Base-by-base conservation (phyloP, 1,284 basidiomycete species). In the Phylloporus sp. region DNA sequence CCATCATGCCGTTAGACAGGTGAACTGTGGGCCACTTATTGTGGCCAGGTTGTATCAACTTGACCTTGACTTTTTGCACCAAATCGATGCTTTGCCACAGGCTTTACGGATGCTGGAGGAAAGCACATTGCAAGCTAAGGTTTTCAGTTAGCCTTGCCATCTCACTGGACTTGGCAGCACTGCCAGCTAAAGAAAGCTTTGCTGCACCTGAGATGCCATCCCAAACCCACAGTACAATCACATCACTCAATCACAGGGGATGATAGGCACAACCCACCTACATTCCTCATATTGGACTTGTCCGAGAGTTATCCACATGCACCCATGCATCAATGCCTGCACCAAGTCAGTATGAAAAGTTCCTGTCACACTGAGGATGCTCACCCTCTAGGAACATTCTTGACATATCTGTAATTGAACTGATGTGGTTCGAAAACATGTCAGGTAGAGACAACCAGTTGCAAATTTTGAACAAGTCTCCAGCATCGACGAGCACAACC, bases 91-190 rank as follows among this genome's bases (percentile, higher is more conserved):
- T 70, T 4, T 82, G 78, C n/a, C n/a, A n/a, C 17, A 78, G 66
- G 13, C 68, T 69, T 7, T 80, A 77, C 6, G 94, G 78, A 68
- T 84, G 83, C 2, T 81, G 82, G 26, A 97, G 81, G 29, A 95
- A 85, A 1, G 86, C 94, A 10, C 91, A 86, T 77, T 98, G 96
- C 3, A 98, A 82, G 73, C 98, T 98, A 52, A 95, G 81, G 73
- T 96, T 97, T 76, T 98, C 96, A 0, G 91, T 94, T 72, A 98
- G 82, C 46, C 86, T 86, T 12, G 94, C 89, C 88, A 98, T 93
- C 62, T 86, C 75, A 32, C 50, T 78, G n/a, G 77, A 72, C 61
- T 76, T 64, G 24, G 75, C 57, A 34, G 63, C 52, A 58, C 79
- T 59, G 52, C 76, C 12, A 51, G 62, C 11, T 55, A 61, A 51